Base-by-base conservation (phyloP, 2,329 filamentous ascomycete genomes). In the Neopestalotiopsis clavispora region DNA sequence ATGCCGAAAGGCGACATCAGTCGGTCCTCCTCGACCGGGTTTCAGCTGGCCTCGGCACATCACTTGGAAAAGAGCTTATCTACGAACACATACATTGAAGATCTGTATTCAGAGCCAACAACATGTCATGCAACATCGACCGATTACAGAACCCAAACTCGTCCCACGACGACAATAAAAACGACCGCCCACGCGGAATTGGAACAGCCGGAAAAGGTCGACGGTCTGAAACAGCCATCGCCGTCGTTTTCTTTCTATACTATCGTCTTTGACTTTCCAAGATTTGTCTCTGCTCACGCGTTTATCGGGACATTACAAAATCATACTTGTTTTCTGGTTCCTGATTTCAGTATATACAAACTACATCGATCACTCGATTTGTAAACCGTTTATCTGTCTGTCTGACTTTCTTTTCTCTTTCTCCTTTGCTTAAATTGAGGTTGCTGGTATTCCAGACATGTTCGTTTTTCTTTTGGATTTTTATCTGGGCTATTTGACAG, bases 1-100 rank as follows among this genome's bases (percentile, higher is more conserved):
- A 12, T 12, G 28, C n/a, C 71, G 63, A 77, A 69, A 68, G 7
- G 42, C 45, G 60, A 34, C 17, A 28, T 52, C n/a, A 10, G n/a
- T 52, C 45, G 17, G 20, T 52, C 45, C 9, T 23, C 10, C n/a
- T 20, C n/a, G 45, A 52, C 17, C 6, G 34, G n/a, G n/a, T 52
- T 52, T 9, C n/a, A 52, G 20, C n/a, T n/a, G 34, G 34, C 6
- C 34, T 20, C 45, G 17, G 17, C 45, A n/a, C 45, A 17, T 52
- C 14, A 14, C 45, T 52, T 20, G 14, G 45, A 52, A 52, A 20
- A 52, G 45, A 52, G 45, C 45, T 4, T 17, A 45, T 13, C 42
- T 30, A 20, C n/a, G 64, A 30, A 30, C 28, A 58, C 42, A 28
- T 28, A 65, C 20, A 65, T 59, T 17, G 30, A 38, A 34, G 28